Conservation (phyloP, 192 early-diverging fungal species). For the Dissophora globulifera region DNA sequence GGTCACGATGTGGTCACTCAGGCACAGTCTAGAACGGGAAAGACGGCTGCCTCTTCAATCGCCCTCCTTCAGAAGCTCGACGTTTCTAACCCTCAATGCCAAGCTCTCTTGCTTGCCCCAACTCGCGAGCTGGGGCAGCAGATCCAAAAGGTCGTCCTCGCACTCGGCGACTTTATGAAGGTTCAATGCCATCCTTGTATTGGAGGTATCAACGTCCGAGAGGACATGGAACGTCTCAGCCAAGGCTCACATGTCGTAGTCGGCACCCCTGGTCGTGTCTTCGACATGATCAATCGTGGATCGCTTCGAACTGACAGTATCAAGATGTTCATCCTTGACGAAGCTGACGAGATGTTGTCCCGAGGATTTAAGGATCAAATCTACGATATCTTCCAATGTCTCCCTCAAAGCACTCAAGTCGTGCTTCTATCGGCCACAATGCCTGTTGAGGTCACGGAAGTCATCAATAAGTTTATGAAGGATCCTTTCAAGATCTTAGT, state of each 20-base stretch:
- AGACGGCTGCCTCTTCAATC: constrained; percentile 99
- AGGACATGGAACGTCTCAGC: constrained; percentile 82
- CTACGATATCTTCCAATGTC: constrained; percentile 89
- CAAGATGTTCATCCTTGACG: constrained; percentile 97
- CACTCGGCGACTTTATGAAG: constrained; percentile 93
- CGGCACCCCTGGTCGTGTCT: constrained; percentile 97
- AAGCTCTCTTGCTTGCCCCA: constrained; percentile 94
- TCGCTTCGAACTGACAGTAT: constrained; percentile 80
- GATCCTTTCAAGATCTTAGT: constrained; percentile 97
- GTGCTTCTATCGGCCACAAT: constrained; percentile 95
- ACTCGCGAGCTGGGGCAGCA: constrained; percentile 96
- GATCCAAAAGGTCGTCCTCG: constrained; percentile 90
- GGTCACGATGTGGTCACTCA: constrained; percentile 98
- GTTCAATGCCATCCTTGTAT: constrained; percentile 94
- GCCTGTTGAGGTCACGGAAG: constrained; percentile 90
- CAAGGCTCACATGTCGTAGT: constrained; percentile 90
- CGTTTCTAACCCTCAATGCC: constrained; percentile 74
- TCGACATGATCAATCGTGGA: constrained; percentile 93
- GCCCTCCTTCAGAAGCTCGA: constrained; percentile 94
- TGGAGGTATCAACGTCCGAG: constrained; percentile 91
- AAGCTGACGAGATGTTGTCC: constrained; percentile 97
- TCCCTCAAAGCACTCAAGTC: constrained; percentile 87
- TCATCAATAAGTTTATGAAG: constrained; percentile 93
- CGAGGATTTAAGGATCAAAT: constrained; percentile 97
- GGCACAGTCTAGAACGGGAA: constrained; percentile 99